Base-by-base conservation (phyloP, 192 early-diverging fungal species). In the Coemansia sp. region DNA sequence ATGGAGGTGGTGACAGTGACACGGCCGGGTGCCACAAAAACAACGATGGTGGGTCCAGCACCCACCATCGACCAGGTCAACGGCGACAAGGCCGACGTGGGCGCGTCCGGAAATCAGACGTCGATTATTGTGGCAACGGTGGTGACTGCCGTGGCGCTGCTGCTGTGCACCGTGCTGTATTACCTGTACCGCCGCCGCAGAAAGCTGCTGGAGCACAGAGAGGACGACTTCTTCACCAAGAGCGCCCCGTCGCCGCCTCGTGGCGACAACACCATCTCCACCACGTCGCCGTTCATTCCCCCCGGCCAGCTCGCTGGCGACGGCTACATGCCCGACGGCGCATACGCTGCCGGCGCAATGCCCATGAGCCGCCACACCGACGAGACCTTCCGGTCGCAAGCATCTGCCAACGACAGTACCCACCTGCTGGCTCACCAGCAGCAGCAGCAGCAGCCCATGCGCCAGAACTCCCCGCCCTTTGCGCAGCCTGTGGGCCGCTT, bases 11-110 rank as follows among this genome's bases (percentile, higher is more conserved):
- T 75, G 11, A 75, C 71, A 8, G 49, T 64, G 6, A 75, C 71
- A 36, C 57, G 71, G 46, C 60, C 65, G 6, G 62, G 62, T 30
- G 15, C 38, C 6, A 67, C 66, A 5, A 55, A 41, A 7, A 75
- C 71, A 6, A 66, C 71, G 11, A 12, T 37, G 41, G 47, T 64
- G 37, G 60, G 51, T 16, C 53, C 56, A 8, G 39, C 61, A 17
- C 68, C 68, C 1, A 68, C 66, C 26, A 75, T 75, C 50, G 71
- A 75, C 46, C 53, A 64, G 52, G 52, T 57, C 18, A 53, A 76
- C 53, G 73, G 68, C 31, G 62, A 66, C 48, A 76, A 76, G 68
- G 73, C 71, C 6, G 59, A 76, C 32, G 66, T 70, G 2, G 68
- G 68, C 3, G 17, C 58, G 11, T 65, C 67, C n/a, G 48, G 53